Evolutionary conservation across 1,284 basidiomycete species (phyloP).

Genomic region (Irpex sp.): DNA sequence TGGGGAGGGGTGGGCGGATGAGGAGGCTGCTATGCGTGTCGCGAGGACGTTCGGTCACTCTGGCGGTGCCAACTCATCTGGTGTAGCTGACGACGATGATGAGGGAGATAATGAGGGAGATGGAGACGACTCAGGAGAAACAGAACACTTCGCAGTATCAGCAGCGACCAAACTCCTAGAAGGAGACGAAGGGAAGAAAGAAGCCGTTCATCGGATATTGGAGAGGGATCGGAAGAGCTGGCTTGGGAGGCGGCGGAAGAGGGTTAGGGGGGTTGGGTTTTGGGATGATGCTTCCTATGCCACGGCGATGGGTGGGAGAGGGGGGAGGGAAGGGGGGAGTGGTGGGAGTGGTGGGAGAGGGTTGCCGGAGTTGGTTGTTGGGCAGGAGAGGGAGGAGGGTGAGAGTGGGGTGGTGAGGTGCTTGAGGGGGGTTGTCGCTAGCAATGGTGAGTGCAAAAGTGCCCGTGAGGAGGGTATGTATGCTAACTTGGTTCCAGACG

Average conservation of each 20-base stretch:
- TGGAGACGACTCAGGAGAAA: too few relatives aligned
- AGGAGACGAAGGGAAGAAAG: slow-evolving; percentile 30
- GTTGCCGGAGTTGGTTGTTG: too few relatives aligned
- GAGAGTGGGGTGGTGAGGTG: slow-evolving; percentile 10
- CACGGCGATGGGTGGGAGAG: too few relatives aligned
- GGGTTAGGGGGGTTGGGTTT: slow-evolving; percentile 26
- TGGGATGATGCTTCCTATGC: slow-evolving; percentile 13
- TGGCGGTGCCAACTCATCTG: too few relatives aligned
- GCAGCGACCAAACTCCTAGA: slow-evolving; percentile 35
- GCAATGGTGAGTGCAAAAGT: not conserved
- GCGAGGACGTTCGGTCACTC: slow-evolving; percentile 12
- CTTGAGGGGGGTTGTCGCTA: not conserved
- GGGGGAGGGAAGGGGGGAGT: too few relatives aligned
- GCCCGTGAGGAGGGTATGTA: not conserved
- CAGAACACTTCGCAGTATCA: slow-evolving; percentile 23
- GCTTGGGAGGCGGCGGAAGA: slow-evolving; percentile 29
- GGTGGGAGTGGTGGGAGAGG: too few relatives aligned
- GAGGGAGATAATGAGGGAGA: too few relatives aligned
- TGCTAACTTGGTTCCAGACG: slow-evolving; percentile 31
- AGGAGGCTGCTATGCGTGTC: slow-evolving; percentile 35
- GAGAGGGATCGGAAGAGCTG: slow-evolving; percentile 30
- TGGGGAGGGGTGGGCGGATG: slow-evolving; percentile 30
- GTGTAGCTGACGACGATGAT: too few relatives aligned
- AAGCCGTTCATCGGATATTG: slow-evolving; percentile 40
- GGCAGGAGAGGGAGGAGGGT: slow-evolving; percentile 2